Evolutionary conservation across 2,329 filamentous ascomycete species (phyloP), one percentile per base, ranked within the genome.

Genomic region (Aquanectria penicillioides): DNA sequence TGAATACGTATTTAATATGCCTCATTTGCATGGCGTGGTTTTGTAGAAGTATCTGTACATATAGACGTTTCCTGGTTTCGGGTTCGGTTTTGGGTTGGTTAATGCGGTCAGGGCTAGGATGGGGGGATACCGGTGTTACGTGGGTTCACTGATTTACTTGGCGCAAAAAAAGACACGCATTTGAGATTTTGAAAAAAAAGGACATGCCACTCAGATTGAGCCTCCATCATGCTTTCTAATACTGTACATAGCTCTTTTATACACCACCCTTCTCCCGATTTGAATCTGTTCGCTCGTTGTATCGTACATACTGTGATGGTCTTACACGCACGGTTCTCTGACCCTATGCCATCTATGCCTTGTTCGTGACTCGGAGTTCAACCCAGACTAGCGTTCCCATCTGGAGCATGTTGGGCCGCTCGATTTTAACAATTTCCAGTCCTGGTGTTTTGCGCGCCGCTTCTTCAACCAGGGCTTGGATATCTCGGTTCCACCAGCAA

Each of bases 401-500:
- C 68, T 88, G 86, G 25, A 80, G 69, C 65, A 80, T 71, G 48
- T 80, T 80, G 3, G 85, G 85, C 47, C 83, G 78, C 63, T 83
- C 75, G 18, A 88, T 70, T 61, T 78, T 75, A 37, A 88, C 80
- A 34, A 89, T 75, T 70, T 87, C 82, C 46, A 89, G 74, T 2
- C 85, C 85, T 0, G 83, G 83, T 4, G 83, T 77, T 46, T 70
- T 69, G 47, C 66, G 61, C 17, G 76, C 76, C 25, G 85, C 86
- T 59, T 81, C 78, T 50, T 79, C 74, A 8, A 89, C 80, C 25
- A 89, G 78, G 28, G 68, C 74, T 66, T 83, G 81, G 58, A 89
- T 82, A 68, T 89, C 86, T 49, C 87, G 78, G 74, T 89, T 89
- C 86, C 86, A 89, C 87, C 87, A 89, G 75, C 87, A 89, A 3